These are phyloP conservation scores for Orychophragmus violaceus DNA, from an alignment of 345 rosid species.

Conservation along the genomic window DNA sequence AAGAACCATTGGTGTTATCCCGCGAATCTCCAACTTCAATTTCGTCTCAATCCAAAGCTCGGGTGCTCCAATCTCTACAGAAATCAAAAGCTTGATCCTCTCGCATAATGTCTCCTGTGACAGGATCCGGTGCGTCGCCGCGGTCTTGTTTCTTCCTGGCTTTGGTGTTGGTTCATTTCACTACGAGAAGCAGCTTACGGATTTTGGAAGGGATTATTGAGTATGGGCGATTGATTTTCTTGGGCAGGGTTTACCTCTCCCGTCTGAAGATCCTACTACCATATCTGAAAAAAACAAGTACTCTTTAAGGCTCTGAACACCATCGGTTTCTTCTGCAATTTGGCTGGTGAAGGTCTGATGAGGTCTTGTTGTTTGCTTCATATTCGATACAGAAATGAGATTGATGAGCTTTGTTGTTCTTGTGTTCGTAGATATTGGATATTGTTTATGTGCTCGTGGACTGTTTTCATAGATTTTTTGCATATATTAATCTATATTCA, in stretches of 20 bases:
- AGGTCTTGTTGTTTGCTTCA: too few relatives aligned
- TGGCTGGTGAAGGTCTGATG: too few relatives aligned
- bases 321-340: too few relatives aligned
- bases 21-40: conserved; percentile 42
- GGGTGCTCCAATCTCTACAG: conserved; percentile 40
- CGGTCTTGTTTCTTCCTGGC: conserved; percentile 88
- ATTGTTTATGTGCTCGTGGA: too few relatives aligned
- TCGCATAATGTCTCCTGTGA: conserved; percentile 26
- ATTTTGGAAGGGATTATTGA: conserved; percentile 78
- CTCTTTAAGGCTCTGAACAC: too few relatives aligned
- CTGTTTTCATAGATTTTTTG: too few relatives aligned
- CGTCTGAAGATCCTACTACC: conserved; percentile 66
- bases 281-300: conserved; percentile 27
- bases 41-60: conserved; percentile 37
- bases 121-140: conserved; percentile 53
- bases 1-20: conserved; percentile 44
- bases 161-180: conserved; percentile 97
- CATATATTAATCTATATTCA: neutral
- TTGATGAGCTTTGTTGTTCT: too few relatives aligned
- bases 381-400: too few relatives aligned
- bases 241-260: conserved; percentile 87
- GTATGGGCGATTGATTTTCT: conserved; percentile 98
- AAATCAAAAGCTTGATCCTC: conserved; percentile 32
- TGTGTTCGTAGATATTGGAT: too few relatives aligned
- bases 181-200: conserved; percentile 83